A percentile compares a stretch with the other conserved stretches of the same genome.
phyloP scores from a whole-genome alignment of 148 eudicot genomes.

The Cornus florida region DNA sequence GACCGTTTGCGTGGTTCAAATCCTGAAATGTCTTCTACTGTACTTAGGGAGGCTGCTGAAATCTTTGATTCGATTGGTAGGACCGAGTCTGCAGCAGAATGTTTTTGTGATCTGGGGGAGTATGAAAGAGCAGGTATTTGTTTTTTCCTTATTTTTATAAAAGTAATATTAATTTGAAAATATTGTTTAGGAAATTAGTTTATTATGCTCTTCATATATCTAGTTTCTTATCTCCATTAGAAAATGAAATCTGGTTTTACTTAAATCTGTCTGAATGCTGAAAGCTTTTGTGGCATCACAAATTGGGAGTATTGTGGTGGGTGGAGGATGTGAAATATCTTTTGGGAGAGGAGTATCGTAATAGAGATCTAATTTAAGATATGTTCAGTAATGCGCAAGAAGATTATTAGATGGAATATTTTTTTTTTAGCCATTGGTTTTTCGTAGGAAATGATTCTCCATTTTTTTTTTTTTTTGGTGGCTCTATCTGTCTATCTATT shows the following conservation, averaged over 20 bases:
- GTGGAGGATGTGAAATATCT: not conserved
- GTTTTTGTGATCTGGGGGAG: constrained; percentile 59
- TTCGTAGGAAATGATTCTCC: too few species aligned
- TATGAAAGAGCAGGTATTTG: constrained; percentile 49
- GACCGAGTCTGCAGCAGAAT: constrained; percentile 53
- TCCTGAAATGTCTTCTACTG: constrained; percentile 38
- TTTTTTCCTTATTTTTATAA: not conserved
- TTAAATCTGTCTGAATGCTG: not conserved
- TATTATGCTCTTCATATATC: too few species aligned
- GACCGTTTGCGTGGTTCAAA: constrained; percentile 39
- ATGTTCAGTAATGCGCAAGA: not conserved
- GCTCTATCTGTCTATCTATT: too few species aligned
- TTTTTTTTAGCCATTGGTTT: too few species aligned
- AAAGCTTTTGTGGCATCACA: not conserved
- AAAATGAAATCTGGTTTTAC: too few species aligned
- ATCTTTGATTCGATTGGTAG: constrained; percentile 62
- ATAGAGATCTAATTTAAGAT: not conserved
- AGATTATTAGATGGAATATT: not conserved
- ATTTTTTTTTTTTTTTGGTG: too few species aligned
- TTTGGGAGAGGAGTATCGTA: not conserved
- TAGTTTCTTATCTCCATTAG: too few species aligned
- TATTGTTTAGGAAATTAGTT: too few species aligned
- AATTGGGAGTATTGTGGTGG: not conserved
- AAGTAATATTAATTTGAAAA: not conserved
- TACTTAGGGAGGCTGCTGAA: constrained; percentile 64